Base-by-base conservation (phyloP, 208 protist species). In the Acanthamoeba lenticulata region DNA sequence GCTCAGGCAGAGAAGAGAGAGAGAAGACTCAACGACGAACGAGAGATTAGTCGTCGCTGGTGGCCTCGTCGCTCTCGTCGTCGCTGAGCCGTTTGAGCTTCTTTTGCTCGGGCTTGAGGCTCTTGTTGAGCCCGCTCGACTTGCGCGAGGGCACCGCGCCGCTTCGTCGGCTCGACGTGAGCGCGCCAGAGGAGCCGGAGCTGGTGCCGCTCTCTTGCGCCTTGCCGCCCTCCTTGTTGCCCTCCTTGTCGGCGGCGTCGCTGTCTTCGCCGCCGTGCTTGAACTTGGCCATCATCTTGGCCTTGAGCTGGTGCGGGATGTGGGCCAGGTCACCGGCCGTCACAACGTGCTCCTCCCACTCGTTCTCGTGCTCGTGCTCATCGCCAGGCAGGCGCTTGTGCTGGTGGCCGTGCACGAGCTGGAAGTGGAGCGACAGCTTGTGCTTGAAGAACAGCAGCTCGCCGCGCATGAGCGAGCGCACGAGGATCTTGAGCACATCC, bases 371-470 rank as follows among this genome's bases (percentile, higher is more conserved):
- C 5, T 3, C 60, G 19, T 27, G 52, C 21, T 60, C 21, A 27
- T 21, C 27, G 11, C 5, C 19, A 69, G 60, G 11, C 9, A 29
- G 60, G 60, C 60, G 11, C 11, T 69, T 5, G 29, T 69, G 27
- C 5, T 5, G 60, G 60, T 69, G 60, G 29, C 60, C 60, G 29
- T 69, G 60, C 11, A 69, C 60, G 5, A 69, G 60, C 29, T 69
- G 60, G 60, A 69, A 69, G 29, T 69, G 60, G 29, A 69, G 60
- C 19, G 60, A 69, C 57, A 79, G 69, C 69, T 79, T 79, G 38
- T 85, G 74, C 36, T 85, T 9, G 74, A 9, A 9, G 74, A 85
- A 9, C 19, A 27, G 24, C 17, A 85, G 6, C 29, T 85, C 74
- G 13, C 74, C 74, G 19, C 29, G 13, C 74, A 85, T 85, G 74